Evolutionary conservation across 1,284 basidiomycete genomes (phyloP).

Genomic region (Singerocomus inundabilis): DNA sequence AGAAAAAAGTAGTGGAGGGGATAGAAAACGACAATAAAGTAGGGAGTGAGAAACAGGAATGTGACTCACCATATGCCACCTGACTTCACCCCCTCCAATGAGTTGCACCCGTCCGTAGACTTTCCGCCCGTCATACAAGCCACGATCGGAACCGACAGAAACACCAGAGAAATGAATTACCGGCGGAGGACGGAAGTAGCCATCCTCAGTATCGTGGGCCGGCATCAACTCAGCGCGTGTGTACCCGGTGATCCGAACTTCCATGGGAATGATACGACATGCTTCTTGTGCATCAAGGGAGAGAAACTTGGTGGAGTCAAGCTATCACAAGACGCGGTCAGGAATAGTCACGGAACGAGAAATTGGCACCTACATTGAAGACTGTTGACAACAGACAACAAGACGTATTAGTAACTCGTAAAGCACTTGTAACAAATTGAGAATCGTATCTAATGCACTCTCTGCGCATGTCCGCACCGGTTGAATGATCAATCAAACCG

Average conservation of each 20-base stretch:
- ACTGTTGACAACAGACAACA: conserved; percentile 6
- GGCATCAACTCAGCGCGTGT: conserved; percentile 37
- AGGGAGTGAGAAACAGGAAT: not conserved
- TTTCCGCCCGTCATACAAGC: conserved; percentile 29
- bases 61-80: conserved; percentile 52
- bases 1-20: no score
- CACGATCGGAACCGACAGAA: conserved; percentile 39
- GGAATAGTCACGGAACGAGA: not conserved
- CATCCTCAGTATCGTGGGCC: conserved; percentile 19
- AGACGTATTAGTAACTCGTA: conserved; percentile 1
- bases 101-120: conserved; percentile 49
- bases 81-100: conserved; percentile 48
- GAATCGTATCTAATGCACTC: not conserved
- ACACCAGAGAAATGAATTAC: conserved; percentile 51
- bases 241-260: conserved; percentile 45
- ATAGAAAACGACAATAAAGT: no score
- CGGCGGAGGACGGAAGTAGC: conserved; percentile 39
- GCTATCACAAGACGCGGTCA: conserved; percentile 13
- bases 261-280: conserved; percentile 53
- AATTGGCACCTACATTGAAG: conserved; percentile 20
- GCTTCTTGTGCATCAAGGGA: conserved; percentile 42
- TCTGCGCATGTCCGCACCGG: not conserved
- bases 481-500: not conserved
- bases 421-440: no score
- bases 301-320: conserved; percentile 30